Evolutionary conservation across 768 basidiomycete genomes (phyloP), one percentile per base, ranked within the genome.

Genomic region (Pisolithus microcarpus): DNA sequence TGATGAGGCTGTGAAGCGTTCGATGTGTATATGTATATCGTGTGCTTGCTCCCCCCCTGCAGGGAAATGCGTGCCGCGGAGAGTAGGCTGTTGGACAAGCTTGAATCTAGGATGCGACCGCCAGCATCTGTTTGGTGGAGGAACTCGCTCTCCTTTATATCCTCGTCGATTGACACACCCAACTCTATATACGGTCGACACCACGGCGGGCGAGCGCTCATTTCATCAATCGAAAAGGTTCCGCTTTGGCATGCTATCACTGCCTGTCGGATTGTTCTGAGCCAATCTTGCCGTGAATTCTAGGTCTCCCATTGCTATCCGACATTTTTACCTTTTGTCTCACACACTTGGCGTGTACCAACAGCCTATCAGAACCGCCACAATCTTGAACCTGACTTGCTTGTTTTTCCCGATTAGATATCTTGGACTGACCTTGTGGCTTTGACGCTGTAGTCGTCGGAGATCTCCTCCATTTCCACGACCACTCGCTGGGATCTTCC

Each of bases 111-210:
- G 11, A 50, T 39, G 50, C 53, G 43, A 56, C 47, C 46, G 44
- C 23, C 38, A 51, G 38, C 19, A 43, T 50, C 39, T n/a, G 44
- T 56, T 23, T 44, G 51, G 26, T 49, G 37, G 23, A 16, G 23
- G 50, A 38, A 19, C 45, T 52, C 2, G 21, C 50, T 57, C 46
- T 46, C 60, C 57, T 66, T 66, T 65, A 68, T 68, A 66, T 51
- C 47, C 52, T 55, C 48, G 44, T 50, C 44, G 57, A 60, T 62
- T 59, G 53, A 50, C 58, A 43, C 55, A 28, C 24, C 21, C 56
- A 66, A 66, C 65, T 59, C 48, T 66, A 66, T 67, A 68, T 61
- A 50, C 50, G 43, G 55, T 56, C 43, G 62, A 65, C 58, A 63
- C 66, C 66, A 65, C 65, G 58, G 58, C 55, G 58, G 52, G 56